Base-by-base conservation (phyloP, 2,329 filamentous ascomycete genomes). In the Colletotrichum camelliae region DNA sequence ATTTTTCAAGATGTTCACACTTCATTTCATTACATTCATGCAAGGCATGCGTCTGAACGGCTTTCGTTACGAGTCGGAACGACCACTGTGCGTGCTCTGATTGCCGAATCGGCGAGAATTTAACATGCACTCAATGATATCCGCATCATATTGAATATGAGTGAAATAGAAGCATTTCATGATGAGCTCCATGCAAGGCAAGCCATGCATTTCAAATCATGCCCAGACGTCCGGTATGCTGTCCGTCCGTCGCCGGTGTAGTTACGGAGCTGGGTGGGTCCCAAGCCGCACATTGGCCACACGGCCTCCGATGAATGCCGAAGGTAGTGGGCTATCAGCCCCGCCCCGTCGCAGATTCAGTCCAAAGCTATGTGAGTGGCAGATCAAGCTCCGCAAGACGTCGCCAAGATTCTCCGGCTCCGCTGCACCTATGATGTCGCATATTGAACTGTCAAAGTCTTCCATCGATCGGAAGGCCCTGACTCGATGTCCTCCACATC, bases 161-260 rank as follows among this genome's bases (percentile, higher is more conserved):
- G 13, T 35, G 33, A 13, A 10, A 35, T 35, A 2, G 31, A 31
- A 21, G 7, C 8, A 9, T 31, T 48, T 1, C 9, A n/a, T 12
- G 8, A n/a, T 4, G 5, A 48, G 18, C 6, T 10, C 2, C 12
- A 3, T n/a, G 1, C 1, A 48, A 48, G 43, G 16, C 9, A 12
- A 0, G 0, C 0, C n/a, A 13, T 13, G n/a, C 1, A 48, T 48
- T 21, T 13, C 10, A 13, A 48, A 21, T 7, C 12, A 0, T 1
- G 10, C n/a, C 13, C 43, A 13, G 43, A 52, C n/a, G 43, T 6
- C 43, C 10, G 43, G 6, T 21, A 52, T 0, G n/a, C 0, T 52
- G 1, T 52, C 43, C n/a, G 1, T n/a, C n/a, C 43, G n/a, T 13
- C 10, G 10, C 43, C 43, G 43, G 7, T 7, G 43, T 0, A 21